Evolutionary conservation across 306 rosid genomes (phyloP).

Genomic region (Mimosa pudica): DNA sequence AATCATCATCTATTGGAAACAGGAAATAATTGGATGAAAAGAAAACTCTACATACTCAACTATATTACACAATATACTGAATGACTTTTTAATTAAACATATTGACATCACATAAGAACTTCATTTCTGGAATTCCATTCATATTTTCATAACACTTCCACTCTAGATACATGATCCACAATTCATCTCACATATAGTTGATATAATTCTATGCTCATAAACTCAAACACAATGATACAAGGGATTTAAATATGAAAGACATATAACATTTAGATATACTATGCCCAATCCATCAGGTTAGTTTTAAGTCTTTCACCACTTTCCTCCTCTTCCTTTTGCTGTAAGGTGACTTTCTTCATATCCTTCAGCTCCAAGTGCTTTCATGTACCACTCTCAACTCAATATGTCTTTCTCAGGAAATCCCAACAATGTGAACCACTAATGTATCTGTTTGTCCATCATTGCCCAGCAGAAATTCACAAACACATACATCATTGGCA

Average conservation of each 20-base stretch:
- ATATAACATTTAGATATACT: background rate
- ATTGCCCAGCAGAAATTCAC: background rate
- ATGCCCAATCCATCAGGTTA: background rate
- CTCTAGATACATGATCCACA: background rate
- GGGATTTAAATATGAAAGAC: background rate
- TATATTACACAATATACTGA: too few species aligned
- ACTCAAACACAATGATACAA: background rate
- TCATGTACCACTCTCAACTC: background rate
- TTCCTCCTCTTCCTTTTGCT: background rate
- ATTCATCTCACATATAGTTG: background rate
- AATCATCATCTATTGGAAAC: too few species aligned
- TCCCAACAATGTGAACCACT: background rate
- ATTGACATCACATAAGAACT: too few species aligned
- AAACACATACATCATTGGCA: background rate
- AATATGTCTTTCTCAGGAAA: background rate
- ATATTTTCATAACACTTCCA: too few species aligned
- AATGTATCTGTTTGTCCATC: background rate
- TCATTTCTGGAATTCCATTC: too few species aligned
- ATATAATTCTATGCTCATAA: background rate
- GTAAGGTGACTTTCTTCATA: background rate
- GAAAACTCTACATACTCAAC: too few species aligned
- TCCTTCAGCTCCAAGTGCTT: background rate
- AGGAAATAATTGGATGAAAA: too few species aligned
- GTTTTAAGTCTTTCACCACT: background rate
- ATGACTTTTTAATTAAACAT: too few species aligned